phyloP scores from a whole-genome alignment of 108 stramenopile genomes.

The Cyclotella baltica region DNA sequence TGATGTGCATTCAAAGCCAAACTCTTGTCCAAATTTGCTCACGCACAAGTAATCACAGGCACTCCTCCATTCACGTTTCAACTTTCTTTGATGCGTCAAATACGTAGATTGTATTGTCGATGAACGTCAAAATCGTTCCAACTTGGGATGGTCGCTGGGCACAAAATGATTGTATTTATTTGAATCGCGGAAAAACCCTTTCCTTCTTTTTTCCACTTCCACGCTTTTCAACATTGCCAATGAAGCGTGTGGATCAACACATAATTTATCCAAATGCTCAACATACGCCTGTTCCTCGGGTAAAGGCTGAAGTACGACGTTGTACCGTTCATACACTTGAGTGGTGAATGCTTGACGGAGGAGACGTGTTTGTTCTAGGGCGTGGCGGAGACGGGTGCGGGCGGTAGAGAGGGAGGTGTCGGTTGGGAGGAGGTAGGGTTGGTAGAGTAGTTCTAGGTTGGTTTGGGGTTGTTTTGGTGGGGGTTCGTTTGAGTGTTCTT shows the following conservation, averaged over 20 bases:
- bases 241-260: neutral
- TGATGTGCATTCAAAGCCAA: conserved; percentile 33
- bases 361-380: conserved; percentile 75
- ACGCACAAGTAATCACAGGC: conserved; percentile 48
- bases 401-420: conserved; percentile 74
- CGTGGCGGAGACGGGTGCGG: conserved; percentile 65
- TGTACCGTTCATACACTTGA: conserved; percentile 79
- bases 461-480: no score
- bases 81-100: conserved; percentile 32
- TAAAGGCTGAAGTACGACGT: conserved; percentile 66
- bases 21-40: conserved; percentile 4
- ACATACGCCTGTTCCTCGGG: conserved; percentile 28
- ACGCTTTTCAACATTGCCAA: neutral
- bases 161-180: conserved; percentile 18
- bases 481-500: no score
- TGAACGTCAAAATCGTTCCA: conserved; percentile 39
- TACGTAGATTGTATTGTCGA: conserved; percentile 21
- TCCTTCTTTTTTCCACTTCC: neutral
- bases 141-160: conserved; percentile 48
- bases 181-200: neutral
- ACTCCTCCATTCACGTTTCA: conserved; percentile 39
- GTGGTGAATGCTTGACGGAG: conserved; percentile 77
- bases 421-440: conserved; percentile 61
- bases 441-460: conserved; percentile 55
- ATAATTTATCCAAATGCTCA: neutral